A percentile compares a stretch with the other conserved stretches of the same genome.
Conservation (phyloP, 148 eudicot species). For the Talinum fruticosum region DNA sequence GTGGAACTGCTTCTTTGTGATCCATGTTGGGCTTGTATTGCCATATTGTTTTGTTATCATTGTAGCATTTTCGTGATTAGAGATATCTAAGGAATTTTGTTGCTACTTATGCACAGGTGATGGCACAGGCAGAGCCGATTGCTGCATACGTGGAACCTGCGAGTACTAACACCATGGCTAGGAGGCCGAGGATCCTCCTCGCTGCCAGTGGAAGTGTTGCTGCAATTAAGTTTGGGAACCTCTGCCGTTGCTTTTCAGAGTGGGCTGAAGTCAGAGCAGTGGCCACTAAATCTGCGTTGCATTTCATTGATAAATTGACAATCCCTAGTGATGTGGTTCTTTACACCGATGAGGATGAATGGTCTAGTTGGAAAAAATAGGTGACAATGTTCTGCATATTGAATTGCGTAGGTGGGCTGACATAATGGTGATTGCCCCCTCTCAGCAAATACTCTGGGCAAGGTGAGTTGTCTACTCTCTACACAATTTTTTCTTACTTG, state of each 20-base stretch:
- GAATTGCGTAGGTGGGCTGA: slow-evolving; percentile 95
- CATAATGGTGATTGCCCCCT: slow-evolving; percentile 95
- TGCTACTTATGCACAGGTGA: slow-evolving; percentile 16
- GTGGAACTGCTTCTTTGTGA: neutral
- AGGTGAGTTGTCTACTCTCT: slow-evolving; percentile 41
- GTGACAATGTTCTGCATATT: slow-evolving; percentile 87
- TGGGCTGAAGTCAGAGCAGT: slow-evolving; percentile 98
- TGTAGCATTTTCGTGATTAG: neutral
- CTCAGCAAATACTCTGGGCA: slow-evolving; percentile 88
- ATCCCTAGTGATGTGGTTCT: slow-evolving; percentile 72
- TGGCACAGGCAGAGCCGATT: slow-evolving; percentile 36
- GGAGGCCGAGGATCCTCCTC: slow-evolving; percentile 78
- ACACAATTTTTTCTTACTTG: neutral
- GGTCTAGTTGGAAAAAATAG: slow-evolving; percentile 82
- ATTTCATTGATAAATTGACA: slow-evolving; percentile 58
- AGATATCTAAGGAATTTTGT: neutral
- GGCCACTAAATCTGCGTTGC: slow-evolving; percentile 70
- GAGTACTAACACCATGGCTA: slow-evolving; percentile 32
- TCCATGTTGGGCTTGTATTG: neutral
- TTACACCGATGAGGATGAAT: slow-evolving; percentile 89
- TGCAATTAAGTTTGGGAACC: slow-evolving; percentile 82
- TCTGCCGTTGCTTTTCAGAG: slow-evolving; percentile 79
- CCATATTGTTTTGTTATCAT: neutral
- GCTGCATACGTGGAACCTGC: slow-evolving; percentile 30
- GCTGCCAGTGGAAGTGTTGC: slow-evolving; percentile 99